Base-by-base conservation (phyloP, 495 filamentous ascomycete species). In the Aspergillus conjunctus region DNA sequence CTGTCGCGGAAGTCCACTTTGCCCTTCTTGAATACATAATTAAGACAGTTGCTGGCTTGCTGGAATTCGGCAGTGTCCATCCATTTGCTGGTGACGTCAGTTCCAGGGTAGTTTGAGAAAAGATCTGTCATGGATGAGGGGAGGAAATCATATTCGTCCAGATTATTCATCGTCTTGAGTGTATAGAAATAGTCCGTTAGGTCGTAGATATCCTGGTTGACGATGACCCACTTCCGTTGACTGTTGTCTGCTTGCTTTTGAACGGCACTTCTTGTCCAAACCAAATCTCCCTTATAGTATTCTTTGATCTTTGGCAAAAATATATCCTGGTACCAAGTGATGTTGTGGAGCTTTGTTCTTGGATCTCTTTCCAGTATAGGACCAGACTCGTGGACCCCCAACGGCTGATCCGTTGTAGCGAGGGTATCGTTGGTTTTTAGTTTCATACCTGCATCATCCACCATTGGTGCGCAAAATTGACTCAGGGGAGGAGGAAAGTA, bases 101-200 rank as follows among this genome's bases (percentile, higher is more conserved):
- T 69, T 9, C 94, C 94, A 7, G 92, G 83, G 55, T 92, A 88
- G 50, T 88, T 76, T 70, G 84, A 82, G 67, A 97, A 83, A 14
- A 92, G 66, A 0, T 83, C 75, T 21, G 86, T 79, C 12, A 98
- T 66, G 9, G 79, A 69, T 4, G 61, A 48, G 44, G 92, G 87
- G 33, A 98, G 74, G 75, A 91, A 98, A 17, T 80, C 70, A 70
- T 88, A 94, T 8, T 60, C 60, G 6, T 75, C 61, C 12, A 73
- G 57, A 37, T 82, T 74, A 44, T 87, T 79, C 69, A 81, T 74
- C 22, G 66, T 22, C 18, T 81, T 71, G 54, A 80, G 60, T 8
- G 93, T 96, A 56, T 90, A 76, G 72, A 91, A 91, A 74, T 98
- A 98, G 68, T 98, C 84, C 1, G 91, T 96, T 44, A 98, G 73